Evolutionary conservation across 2,329 filamentous ascomycete genomes (phyloP).

Genomic region (Sphaceloma murrayae): DNA sequence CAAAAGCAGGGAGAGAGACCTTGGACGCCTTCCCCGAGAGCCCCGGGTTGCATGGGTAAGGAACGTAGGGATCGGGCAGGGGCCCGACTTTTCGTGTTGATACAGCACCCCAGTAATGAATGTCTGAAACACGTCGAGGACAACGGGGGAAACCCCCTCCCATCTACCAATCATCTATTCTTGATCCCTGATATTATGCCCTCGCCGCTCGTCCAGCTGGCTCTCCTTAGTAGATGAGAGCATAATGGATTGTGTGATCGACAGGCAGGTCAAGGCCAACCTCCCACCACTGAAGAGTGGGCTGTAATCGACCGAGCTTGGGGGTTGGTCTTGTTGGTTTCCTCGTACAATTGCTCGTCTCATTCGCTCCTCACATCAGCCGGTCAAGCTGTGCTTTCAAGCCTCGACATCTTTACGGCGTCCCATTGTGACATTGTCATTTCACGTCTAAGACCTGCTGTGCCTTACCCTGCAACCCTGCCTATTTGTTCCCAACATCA

Average conservation of each 20-base stretch:
- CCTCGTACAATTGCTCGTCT: slow-evolving; percentile 10
- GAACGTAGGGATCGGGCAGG: background rate
- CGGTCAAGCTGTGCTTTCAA: slow-evolving; percentile 4
- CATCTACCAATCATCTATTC: background rate
- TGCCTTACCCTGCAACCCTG: no score
- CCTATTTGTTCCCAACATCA: no score
- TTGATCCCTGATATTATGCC: background rate
- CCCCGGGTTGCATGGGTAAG: background rate
- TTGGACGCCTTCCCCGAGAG: no score
- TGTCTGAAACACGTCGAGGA: background rate
- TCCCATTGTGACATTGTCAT: slow-evolving; percentile 8
- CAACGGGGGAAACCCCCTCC: background rate
- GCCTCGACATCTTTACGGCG: slow-evolving; percentile 1
- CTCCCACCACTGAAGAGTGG: slow-evolving; percentile 7
- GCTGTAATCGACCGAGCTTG: background rate
- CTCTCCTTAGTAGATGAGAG: background rate
- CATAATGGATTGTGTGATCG: slow-evolving; percentile 12
- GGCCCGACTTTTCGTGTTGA: no score
- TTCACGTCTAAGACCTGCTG: no score
- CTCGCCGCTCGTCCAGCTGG: slow-evolving; percentile 10
- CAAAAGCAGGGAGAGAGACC: no score
- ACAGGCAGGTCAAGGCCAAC: slow-evolving; percentile 9
- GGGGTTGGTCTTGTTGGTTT: slow-evolving; percentile 13
- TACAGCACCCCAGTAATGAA: no score
- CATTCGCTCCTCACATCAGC: slow-evolving; percentile 8